These are phyloP conservation scores for Xylaria sp. DNA, from an alignment of 2,329 filamentous ascomycete genomes.

Conservation along the genomic window DNA sequence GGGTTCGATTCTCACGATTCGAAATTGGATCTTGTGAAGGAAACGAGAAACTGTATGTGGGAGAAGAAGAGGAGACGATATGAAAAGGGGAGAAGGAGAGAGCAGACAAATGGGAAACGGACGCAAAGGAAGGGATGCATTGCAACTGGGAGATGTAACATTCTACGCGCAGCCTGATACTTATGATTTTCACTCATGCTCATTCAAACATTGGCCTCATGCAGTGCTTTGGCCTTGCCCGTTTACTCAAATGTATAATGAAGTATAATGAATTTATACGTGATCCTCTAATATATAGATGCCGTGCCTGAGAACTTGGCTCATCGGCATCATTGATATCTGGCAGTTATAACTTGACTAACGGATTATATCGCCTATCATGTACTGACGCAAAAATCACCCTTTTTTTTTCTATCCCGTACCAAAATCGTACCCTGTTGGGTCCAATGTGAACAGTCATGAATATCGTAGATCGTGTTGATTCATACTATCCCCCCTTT, in stretches of 20 bases:
- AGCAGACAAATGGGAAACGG: background rate
- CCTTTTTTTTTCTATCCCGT: slow-evolving; percentile 11
- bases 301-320: background rate
- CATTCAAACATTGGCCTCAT: too few species aligned
- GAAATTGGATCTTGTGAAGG: too few species aligned
- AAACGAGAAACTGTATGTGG: too few species aligned
- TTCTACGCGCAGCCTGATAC: slow-evolving; percentile 8
- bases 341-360: background rate
- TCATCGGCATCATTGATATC: background rate
- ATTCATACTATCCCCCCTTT: background rate
- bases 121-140: background rate
- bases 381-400: background rate
- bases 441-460: background rate
- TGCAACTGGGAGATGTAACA: background rate
- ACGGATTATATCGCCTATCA: background rate
- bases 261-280: too few species aligned
- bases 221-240: background rate
- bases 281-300: too few species aligned
- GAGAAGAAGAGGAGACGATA: too few species aligned
- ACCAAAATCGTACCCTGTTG: background rate
- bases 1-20: background rate
- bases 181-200: too few species aligned
- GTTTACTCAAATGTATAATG: too few species aligned
- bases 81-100: background rate
- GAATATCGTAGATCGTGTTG: background rate